Base-by-base conservation (phyloP, 2,329 filamentous ascomycete species). In the Fusarium bactridioides region DNA sequence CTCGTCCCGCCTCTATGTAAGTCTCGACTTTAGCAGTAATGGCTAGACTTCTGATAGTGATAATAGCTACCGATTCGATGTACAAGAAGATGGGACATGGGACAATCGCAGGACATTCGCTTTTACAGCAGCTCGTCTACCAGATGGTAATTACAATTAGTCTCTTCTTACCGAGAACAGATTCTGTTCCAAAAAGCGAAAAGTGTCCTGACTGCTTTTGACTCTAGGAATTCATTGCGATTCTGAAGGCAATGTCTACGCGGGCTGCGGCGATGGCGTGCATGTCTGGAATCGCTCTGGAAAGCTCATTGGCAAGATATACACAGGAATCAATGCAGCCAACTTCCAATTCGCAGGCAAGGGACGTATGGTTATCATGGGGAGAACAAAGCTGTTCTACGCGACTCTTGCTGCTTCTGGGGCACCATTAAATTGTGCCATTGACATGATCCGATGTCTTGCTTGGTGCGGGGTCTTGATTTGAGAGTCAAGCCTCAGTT, bases 261-360 rank as follows among this genome's bases (percentile, higher is more conserved):
- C 83, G 9, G 84, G 84, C 13, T 84, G 82, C 54, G 84, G 83
- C 3, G 86, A 87, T 63, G 86, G 85, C 11, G 81, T 87, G 7
- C 82, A 86, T 59, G 83, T 87, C 1, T 88, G 83, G 82, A 85
- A 85, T 59, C 73, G 80, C 0, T 80, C 79, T 5, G 85, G 85
- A 23, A 82, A 81, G 59, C 80, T 87, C 3, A 82, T 87, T n/a
- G 86, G 86, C 2, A 91, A 91, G 80, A 86, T 91, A 23, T 85
- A 85, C 63, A 82, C 86, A 1, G 83, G 85, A 1, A 82, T 82
- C 38, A 81, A 80, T 7, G 79, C 77, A 3, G 83, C 84, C 18
- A 86, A 86, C 77, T 86, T 86, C 65, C 82, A 84, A 69, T 85
- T 86, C 60, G 83, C 80, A 10, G 80, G 81, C 4, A 58, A 78